Conservation (phyloP, 2,329 filamentous ascomycete genomes). For the Aspergillus ochraceoroseus region DNA sequence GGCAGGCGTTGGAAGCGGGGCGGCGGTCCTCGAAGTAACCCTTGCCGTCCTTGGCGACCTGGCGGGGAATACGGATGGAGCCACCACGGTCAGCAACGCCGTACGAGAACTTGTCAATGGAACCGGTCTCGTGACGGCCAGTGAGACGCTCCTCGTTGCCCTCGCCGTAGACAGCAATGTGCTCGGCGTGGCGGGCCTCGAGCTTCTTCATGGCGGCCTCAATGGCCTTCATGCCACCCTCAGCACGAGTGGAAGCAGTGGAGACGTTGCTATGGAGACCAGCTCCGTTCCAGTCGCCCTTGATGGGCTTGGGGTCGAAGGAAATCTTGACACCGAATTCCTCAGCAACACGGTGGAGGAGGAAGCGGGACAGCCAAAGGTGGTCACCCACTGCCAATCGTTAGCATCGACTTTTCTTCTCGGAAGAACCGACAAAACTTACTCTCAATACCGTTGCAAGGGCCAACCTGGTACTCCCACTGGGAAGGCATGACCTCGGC, state of each 20-base stretch:
- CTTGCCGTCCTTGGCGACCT: slow-evolving; percentile 78
- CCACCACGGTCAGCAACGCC: slow-evolving; percentile 94
- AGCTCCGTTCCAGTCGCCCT: slow-evolving; percentile 94
- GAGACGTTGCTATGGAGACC: slow-evolving; percentile 94
- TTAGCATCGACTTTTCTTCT: slow-evolving; percentile 31
- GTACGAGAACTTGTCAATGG: slow-evolving; percentile 88
- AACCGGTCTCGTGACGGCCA: slow-evolving; percentile 87
- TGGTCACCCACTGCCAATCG: slow-evolving; percentile 72
- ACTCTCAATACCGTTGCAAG: slow-evolving; percentile 79
- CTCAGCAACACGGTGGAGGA: slow-evolving; percentile 86
- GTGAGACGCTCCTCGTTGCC: slow-evolving; percentile 94
- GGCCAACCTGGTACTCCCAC: slow-evolving; percentile 97
- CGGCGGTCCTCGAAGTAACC: slow-evolving; percentile 89
- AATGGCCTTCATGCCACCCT: slow-evolving; percentile 94
- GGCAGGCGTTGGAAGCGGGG: slow-evolving; percentile 79
- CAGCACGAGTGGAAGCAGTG: slow-evolving; percentile 77
- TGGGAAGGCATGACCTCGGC: slow-evolving; percentile 97
- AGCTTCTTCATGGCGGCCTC: slow-evolving; percentile 81
- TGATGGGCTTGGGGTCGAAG: slow-evolving; percentile 90
- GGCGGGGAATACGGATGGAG: slow-evolving; percentile 86
- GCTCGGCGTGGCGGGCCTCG: slow-evolving; percentile 70
- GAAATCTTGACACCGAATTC: slow-evolving; percentile 96
- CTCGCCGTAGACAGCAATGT: slow-evolving; percentile 91
- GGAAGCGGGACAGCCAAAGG: slow-evolving; percentile 88
- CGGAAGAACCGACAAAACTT: too few relatives aligned